Conservation (phyloP, 108 stramenopile species). For the Seminavis robusta region DNA sequence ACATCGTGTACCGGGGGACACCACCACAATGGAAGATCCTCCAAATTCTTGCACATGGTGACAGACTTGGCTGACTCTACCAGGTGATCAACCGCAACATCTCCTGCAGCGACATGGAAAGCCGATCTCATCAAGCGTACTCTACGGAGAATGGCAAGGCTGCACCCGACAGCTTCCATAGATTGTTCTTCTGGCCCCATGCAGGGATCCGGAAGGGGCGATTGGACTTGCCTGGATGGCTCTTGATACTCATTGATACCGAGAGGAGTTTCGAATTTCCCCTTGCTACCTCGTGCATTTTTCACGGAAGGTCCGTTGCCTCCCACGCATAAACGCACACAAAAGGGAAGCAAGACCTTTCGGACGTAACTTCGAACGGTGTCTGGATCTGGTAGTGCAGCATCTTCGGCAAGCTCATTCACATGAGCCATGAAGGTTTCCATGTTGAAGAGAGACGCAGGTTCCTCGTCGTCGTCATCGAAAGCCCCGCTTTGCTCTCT, state of each 20-base stretch:
- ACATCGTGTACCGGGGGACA: slow-evolving; percentile 81
- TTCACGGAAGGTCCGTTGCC: slow-evolving; percentile 35
- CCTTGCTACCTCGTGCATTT: slow-evolving; percentile 47
- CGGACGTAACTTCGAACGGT: slow-evolving; percentile 42
- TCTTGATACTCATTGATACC: slow-evolving; percentile 45
- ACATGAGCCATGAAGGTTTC: slow-evolving; percentile 15
- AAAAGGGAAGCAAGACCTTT: slow-evolving; percentile 66
- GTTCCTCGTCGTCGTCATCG: slow-evolving; percentile 5
- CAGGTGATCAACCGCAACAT: slow-evolving; percentile 7
- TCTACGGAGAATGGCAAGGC: slow-evolving; percentile 65
- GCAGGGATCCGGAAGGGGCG: slow-evolving; percentile 74
- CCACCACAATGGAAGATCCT: slow-evolving; percentile 82
- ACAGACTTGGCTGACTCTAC: slow-evolving; percentile 15
- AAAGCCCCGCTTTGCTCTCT: slow-evolving; percentile 13
- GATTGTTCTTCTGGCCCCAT: slow-evolving; percentile 60
- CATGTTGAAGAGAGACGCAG: slow-evolving; percentile 6
- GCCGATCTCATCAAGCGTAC: slow-evolving; percentile 53
- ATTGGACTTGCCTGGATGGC: slow-evolving; percentile 26
- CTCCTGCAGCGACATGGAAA: slow-evolving; percentile 39
- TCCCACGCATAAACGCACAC: slow-evolving; percentile 60
- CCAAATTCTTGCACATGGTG: slow-evolving; percentile 38
- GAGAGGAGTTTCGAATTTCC: slow-evolving; percentile 39
- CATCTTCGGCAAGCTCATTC: neutral
- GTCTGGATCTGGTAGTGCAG: slow-evolving; percentile 13
- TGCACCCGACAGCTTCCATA: slow-evolving; percentile 59